Evolutionary conservation across 768 basidiomycete genomes (phyloP), one percentile per base, ranked within the genome.

Genomic region (Paxillus ammoniavirescens): DNA sequence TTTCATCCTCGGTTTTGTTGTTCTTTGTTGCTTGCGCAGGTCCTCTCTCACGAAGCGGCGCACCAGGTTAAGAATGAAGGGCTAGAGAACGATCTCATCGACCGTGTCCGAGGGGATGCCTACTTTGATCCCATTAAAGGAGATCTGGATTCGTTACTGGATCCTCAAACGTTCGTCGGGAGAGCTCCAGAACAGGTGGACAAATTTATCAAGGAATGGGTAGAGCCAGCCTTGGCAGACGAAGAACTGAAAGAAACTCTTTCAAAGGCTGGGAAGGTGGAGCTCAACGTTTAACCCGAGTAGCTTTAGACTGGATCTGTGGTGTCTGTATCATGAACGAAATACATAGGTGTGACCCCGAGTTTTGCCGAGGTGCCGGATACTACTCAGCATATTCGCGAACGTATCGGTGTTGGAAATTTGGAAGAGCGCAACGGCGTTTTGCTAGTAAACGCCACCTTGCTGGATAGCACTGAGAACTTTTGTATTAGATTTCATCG

Each of bases 101-200:
- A 89, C 47, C 84, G 97, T 46, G 82, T 98, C 56, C 81, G 81
- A 53, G 72, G 72, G 42, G 89, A 95, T 65, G 57, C 78, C n/a
- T 98, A 95, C 77, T 98, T 98, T 69, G 83, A 87, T 67, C 84
- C 89, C 9, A 93, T 98, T 73, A 88, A 87, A 63, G 76, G 65
- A 47, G 81, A 95, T 44, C 77, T 98, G 47, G 91, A 93, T 40
- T 72, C 64, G 36, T 71, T 98, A 60, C 76, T 99, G 55, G 86
- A 98, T 45, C 93, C 97, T 28, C 73, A 73, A 58, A 95, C 86
- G 50, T 99, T 98, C 70, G 82, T 97, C 45, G 96, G 97, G 2
- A 79, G 95, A 15, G 97, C 97, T 12, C 93, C 96, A 1, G 84
- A 98, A 68, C 97, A 98, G 76, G 95, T 98, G 12, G 91, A 93